Base-by-base conservation (phyloP, 805 yeast genomes). In the Candida cerambycidarum region DNA sequence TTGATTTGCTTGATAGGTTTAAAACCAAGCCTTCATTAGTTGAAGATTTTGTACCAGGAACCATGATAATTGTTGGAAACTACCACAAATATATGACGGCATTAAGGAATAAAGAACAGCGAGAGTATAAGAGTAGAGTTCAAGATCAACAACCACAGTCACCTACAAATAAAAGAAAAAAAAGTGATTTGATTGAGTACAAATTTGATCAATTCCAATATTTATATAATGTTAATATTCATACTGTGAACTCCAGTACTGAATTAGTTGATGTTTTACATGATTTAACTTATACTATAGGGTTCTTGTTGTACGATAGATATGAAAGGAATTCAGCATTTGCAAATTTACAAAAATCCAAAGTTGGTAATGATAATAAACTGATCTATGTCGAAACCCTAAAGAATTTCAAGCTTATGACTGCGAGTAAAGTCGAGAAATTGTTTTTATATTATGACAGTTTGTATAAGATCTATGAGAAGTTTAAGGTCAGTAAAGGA, bases 321-420 rank as follows among this genome's bases (percentile, higher is more conserved):
- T 61, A 62, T 28, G 74, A 79, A 46, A 60, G 88, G 47, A 76
- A 79, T 54, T 67, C 70, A 44, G 75, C 75, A 29, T 68, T 79
- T 42, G 73, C 83, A 1, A 79, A 78, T 48, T 59, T 84, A 7
- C 82, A 82, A 4, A 63, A 59, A 1, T 71, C 82, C 9, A 74
- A 68, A 53, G 79, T 85, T 5, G 85, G 85, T 0, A 60, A 65
- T 10, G 75, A 73, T 50, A 51, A 64, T 3, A 59, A 61, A 17
- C 77, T 76, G 32, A 71, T 80, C 0, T 75, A 70, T 50, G 48
- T 69, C 4, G 75, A 75, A 48, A 70, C 80, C 42, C 48, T 84
- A 19, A 69, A 74, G 39, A 83, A 82, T 43, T 71, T 85, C 48
- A 79, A 78, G 42, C 65, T 71, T 48, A 71, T 84, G 73, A 81